Evolutionary conservation across 176 grass and related monocot species (phyloP).

Genomic region (Lolium rigidum): DNA sequence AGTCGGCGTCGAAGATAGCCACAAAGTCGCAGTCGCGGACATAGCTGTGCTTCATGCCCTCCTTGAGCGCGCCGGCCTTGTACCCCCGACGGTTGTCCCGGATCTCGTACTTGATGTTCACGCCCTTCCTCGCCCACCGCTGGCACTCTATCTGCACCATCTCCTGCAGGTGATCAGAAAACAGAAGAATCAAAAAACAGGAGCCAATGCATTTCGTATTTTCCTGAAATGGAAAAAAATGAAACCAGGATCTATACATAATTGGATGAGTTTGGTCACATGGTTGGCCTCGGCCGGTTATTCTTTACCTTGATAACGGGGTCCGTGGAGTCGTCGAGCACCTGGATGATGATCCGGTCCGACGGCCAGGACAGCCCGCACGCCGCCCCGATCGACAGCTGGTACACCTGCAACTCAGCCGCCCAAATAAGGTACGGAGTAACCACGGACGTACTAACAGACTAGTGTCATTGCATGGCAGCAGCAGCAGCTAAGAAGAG

Average conservation of each 20-base stretch:
- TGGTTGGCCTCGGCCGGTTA: neutral
- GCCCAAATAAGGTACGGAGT: neutral
- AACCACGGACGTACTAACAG: neutral
- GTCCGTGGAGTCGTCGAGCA: slow-evolving; percentile 87
- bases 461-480: neutral
- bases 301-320: slow-evolving; percentile 61
- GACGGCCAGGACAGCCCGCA: slow-evolving; percentile 71
- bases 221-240: neutral
- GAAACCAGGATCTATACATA: neutral
- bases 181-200: neutral
- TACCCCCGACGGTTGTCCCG: slow-evolving; percentile 76
- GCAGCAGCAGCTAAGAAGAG: neutral
- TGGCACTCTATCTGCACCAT: slow-evolving; percentile 64
- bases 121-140: slow-evolving; percentile 82
- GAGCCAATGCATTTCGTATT: too few relatives aligned
- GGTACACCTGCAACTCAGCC: slow-evolving; percentile 58
- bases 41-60: slow-evolving; percentile 87
- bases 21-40: slow-evolving; percentile 73
- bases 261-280: neutral
- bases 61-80: slow-evolving; percentile 91
- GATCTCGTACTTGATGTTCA: slow-evolving; percentile 85
- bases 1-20: slow-evolving; percentile 93
- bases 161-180: slow-evolving; percentile 42
- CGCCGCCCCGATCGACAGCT: slow-evolving; percentile 70
- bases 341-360: slow-evolving; percentile 78